Percentiles rank a stretch among this genome's conserved stretches.
Evolutionary conservation across 768 basidiomycete genomes (phyloP).

Genomic region (Hysterangium stoloniferum): DNA sequence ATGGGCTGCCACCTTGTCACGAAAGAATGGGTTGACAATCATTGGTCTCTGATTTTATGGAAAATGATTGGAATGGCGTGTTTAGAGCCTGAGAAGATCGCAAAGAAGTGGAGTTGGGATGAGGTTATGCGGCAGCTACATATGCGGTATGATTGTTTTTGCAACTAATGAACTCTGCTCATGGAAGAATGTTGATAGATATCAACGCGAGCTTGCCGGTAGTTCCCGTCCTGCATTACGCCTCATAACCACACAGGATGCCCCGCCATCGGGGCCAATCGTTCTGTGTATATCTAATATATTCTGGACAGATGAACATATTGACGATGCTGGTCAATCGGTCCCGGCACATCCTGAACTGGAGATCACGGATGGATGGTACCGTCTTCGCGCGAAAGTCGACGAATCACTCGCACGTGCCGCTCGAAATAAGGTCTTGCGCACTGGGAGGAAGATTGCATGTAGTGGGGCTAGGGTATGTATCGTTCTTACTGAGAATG

Average conservation of each 20-base stretch:
- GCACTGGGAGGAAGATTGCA: constrained; percentile 76
- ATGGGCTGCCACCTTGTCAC: constrained; percentile 63
- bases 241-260: constrained; percentile 76
- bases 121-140: constrained; percentile 77
- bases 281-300: constrained; percentile 79
- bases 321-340: constrained; percentile 31
- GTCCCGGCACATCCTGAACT: constrained; percentile 47
- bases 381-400: constrained; percentile 67
- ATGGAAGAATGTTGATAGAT: constrained; percentile 38
- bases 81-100: constrained; percentile 52
- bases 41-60: constrained; percentile 89
- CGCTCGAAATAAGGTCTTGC: constrained; percentile 53
- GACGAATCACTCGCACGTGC: constrained; percentile 72
- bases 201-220: constrained; percentile 77
- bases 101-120: constrained; percentile 71
- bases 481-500: not conserved
- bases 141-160: constrained; percentile 56
- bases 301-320: constrained; percentile 37
- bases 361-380: constrained; percentile 99
- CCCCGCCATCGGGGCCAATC: constrained; percentile 71
- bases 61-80: constrained; percentile 83
- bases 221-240: constrained; percentile 78
- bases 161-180: not conserved
- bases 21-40: constrained; percentile 82
- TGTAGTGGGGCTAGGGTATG: constrained; percentile 73